Evolutionary conservation across 2,329 filamentous ascomycete genomes (phyloP), one percentile per base, ranked within the genome.

Genomic region (Aspergillus udagawae): DNA sequence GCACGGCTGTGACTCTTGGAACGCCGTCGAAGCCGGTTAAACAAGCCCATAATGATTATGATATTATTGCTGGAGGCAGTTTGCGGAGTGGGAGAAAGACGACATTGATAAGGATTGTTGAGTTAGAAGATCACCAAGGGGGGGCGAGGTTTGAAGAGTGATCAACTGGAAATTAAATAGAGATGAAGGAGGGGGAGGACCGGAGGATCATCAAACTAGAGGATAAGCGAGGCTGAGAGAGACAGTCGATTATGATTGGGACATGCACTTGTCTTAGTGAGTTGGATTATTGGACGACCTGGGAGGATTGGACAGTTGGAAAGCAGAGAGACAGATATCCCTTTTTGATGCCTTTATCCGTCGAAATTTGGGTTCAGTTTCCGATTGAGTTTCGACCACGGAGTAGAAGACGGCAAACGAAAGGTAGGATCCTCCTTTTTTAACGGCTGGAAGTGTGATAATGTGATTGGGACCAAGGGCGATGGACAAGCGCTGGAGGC

Each of bases 11-110:
- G 61, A 49, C 61, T 66, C 41, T 65, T 66, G 32, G 68, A 69
- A 48, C 69, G 68, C 49, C 64, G 61, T 44, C 67, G 66, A 54
- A 73, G 54, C 49, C 65, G 67, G 51, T 66, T 65, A 51, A 73
- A 59, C 50, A 73, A 63, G 52, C 70, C 70, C 70, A 73, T 73
- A 51, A 28, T 67, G 61, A 44, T 8, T 28, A 25, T 52, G 21
- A 32, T 54, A 38, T 45, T 45, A 21, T 20, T 45, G 42, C 42
- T 45, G 10, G 20, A 45, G 42, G 42, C 20, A 23, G 42, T 17
- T 17, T 25, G 47, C 45, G 17, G 35, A 45, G 42, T 41, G 25
- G 49, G 41, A 42, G 27, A 50, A 42, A 54, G 48, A 21, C 27
- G 47, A 50, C 52, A 56, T 56, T 45, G 51, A 58, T 47, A 25